Base-by-base conservation (phyloP, 2,329 filamentous ascomycete genomes). In the Scytalidium lignicola region DNA sequence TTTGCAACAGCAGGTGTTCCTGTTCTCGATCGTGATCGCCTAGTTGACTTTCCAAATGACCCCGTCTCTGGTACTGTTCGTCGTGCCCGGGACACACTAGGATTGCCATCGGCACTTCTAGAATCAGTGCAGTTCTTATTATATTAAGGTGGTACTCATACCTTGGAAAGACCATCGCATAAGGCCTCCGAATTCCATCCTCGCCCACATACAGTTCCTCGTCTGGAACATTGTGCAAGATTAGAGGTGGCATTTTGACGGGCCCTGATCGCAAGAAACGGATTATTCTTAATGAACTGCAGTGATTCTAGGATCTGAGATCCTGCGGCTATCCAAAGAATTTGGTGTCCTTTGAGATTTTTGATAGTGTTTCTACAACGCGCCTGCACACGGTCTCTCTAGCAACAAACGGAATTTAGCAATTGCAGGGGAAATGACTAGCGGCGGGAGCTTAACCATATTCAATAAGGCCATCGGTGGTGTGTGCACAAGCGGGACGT, bases 221-320 rank as follows among this genome's bases (percentile, higher is more conserved):
- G 56, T 85, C 82, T 49, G 82, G 81, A 55, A 85, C 82, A 62
- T 84, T 85, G 63, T 86, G 82, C 28, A 86, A 70, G 60, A 85
- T 84, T 50, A 85, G 70, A 57, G 82, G 82, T 50, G 80, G 76
- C 80, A 84, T 85, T 55, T 55, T 62, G 44, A 26, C 10, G 23
- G n/a, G n/a, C n/a, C n/a, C n/a, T n/a, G n/a, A n/a, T n/a, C n/a
- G n/a, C n/a, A n/a, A n/a, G n/a, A n/a, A n/a, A n/a, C n/a, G n/a
- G n/a, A n/a, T n/a, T n/a, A n/a, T n/a, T n/a, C n/a, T n/a, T n/a
- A n/a, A n/a, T n/a, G n/a, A 10, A 26, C 10, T 26, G 23, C 10
- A 10, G 23, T 26, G 23, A 26, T 10, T 26, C 10, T 26, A 26
- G 5, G n/a, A 26, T 26, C 23, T 26, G 6, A 26, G 10, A 26